Evolutionary conservation across 148 eudicot species (phyloP), one percentile per base, ranked within the genome.

Genomic region (Vaccinium corymbosum): DNA sequence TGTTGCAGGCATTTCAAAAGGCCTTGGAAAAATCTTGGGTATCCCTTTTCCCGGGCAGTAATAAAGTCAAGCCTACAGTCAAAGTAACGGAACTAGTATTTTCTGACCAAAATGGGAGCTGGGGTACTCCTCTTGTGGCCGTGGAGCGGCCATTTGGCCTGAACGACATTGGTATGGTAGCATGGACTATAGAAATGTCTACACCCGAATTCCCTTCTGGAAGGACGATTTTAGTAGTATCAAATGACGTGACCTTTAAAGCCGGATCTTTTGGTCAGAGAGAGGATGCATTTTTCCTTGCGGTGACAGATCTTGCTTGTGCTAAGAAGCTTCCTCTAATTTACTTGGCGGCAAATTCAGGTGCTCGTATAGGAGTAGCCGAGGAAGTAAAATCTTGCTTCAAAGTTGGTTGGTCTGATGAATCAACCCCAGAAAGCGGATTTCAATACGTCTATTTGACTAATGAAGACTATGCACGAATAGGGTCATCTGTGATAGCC

Each of bases 171-270:
- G 99, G 99, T 71, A 95, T 97, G 99, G 99, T 97, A 50, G 99
- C 98, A 12, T 97, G 99, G 99, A 84, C 38, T 49, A 87, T 97
- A 90, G 97, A 95, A 85, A 93, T 97, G 97, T 90, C 86, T 84
- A 97, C 99, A n/a, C 98, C 99, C 8, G 99, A 95, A 83, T 97
- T 97, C 74, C 99, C 99, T 53, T 76, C 88, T 84, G 99, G 99
- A 59, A 89, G 99, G 80, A 92, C 93, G 27, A 90, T 97, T 80
- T 81, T 97, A 32, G 88, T 97, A 17, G 91, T 97, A 42, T 90
- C 98, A 62, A 97, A 97, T 85, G 99, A 97, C 70, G 95, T 97
- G 35, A 97, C 99, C 27, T 93, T 92, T 86, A 95, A 90, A 88
- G 98, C 95, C 7, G 99, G 99, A 81, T 97, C 99, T 78, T 97